These are phyloP conservation scores for Plasmodium fragile DNA, from an alignment of 169 alveolate genomes.

Conservation along the genomic window DNA sequence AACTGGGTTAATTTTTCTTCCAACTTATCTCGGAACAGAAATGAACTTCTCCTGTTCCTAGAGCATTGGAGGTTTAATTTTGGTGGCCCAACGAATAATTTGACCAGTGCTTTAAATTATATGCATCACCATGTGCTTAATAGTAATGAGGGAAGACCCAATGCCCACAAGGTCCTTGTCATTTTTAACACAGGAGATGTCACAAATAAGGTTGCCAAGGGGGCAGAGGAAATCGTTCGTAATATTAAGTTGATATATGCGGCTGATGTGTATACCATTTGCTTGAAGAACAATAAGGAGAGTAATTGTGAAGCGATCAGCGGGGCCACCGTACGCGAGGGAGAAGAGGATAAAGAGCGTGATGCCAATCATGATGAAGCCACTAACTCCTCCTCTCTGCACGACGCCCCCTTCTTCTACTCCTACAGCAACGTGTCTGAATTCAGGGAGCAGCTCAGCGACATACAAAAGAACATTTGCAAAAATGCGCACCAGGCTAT, in stretches of 20 bases:
- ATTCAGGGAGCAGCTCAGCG: background rate
- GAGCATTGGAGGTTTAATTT: constrained; percentile 33
- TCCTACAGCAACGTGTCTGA: background rate
- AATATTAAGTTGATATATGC: background rate
- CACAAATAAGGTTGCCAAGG: background rate
- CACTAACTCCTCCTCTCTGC: background rate
- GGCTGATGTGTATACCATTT: constrained; percentile 25
- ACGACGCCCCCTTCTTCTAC: background rate
- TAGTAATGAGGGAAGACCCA: constrained; percentile 15
- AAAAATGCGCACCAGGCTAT: background rate
- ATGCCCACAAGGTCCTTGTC: constrained; percentile 39
- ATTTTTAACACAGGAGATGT: constrained; percentile 17
- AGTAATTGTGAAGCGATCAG: background rate
- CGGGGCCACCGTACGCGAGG: background rate
- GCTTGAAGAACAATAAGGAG: background rate
- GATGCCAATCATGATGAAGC: background rate
- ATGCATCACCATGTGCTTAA: constrained; percentile 14
- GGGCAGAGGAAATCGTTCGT: background rate
- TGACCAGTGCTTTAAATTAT: constrained; percentile 7
- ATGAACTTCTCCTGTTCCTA: constrained; percentile 19
- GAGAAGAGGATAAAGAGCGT: background rate
- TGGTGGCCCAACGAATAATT: constrained; percentile 32
- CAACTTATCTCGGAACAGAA: constrained; percentile 10
- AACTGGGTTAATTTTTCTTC: constrained; percentile 29
- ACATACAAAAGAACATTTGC: constrained; percentile 24